These are phyloP conservation scores for Corymbia maculata DNA, from an alignment of 345 rosid genomes.

Conservation along the genomic window DNA sequence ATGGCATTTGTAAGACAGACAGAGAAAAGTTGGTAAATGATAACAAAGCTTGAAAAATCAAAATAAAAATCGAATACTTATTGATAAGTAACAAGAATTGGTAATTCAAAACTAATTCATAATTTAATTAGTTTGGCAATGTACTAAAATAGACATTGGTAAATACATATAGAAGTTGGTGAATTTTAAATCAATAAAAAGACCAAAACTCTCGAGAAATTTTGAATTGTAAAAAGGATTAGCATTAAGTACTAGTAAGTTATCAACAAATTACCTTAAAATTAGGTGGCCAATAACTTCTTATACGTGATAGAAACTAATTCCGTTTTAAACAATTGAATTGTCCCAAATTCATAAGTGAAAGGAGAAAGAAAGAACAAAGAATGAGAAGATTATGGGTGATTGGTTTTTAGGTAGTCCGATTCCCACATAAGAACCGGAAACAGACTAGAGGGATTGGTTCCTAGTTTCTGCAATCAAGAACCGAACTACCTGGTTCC, in stretches of 20 bases:
- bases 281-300: not conserved
- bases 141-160: not conserved
- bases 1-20: not conserved
- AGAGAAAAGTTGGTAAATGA: not conserved
- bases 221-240: not conserved
- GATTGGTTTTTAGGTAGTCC: accelerated
- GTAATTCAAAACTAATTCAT: not conserved
- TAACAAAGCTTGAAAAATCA: not conserved
- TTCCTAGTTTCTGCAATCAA: too few relatives aligned
- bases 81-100: not conserved
- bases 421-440: too few relatives aligned
- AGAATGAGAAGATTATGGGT: too few relatives aligned
- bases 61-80: not conserved
- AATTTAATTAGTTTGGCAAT: not conserved
- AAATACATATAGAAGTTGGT: not conserved
- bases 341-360: not conserved
- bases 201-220: not conserved
- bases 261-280: not conserved
- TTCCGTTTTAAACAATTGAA: not conserved
- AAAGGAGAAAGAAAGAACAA: not conserved
- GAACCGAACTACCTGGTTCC: not conserved
- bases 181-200: not conserved
- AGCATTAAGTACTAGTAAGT: not conserved
- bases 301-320: not conserved
- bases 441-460: accelerated